A percentile compares a stretch with the other conserved stretches of the same genome.
phyloP scores from a whole-genome alignment of 495 filamentous ascomycete genomes.

The Aspergillus leporis region DNA sequence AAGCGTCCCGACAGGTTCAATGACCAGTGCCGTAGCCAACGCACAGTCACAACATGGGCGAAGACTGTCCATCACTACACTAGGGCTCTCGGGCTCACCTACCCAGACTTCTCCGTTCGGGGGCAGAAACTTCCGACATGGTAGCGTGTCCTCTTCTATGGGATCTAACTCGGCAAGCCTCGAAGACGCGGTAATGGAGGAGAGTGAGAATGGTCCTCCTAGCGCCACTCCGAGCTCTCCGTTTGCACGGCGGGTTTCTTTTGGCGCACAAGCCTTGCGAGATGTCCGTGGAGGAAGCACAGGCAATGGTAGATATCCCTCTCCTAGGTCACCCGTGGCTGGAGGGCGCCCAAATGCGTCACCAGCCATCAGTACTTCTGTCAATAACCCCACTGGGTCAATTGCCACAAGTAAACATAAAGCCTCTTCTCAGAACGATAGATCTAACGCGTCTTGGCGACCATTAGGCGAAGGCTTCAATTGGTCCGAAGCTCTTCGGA shows the following conservation, averaged over 20 bases:
- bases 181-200: conserved; percentile 87
- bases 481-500: conserved; percentile 91
- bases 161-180: conserved; percentile 72
- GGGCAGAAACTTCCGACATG: conserved; percentile 56
- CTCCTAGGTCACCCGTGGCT: conserved; percentile 29
- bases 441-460: conserved; percentile 51
- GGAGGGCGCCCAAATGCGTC: conserved; percentile 27
- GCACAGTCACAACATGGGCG: conserved; percentile 71
- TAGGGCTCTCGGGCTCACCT: conserved; percentile 82
- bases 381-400: conserved; percentile 26
- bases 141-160: conserved; percentile 70
- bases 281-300: conserved; percentile 58
- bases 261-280: conserved; percentile 82
- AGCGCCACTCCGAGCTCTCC: conserved; percentile 63
- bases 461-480: conserved; percentile 86
- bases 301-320: conserved; percentile 48
- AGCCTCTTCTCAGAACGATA: conserved; percentile 40
- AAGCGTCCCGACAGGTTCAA: conserved; percentile 59
- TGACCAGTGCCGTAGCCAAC: conserved; percentile 61
- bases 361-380: conserved; percentile 22
- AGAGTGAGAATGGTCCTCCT: conserved; percentile 58
- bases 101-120: conserved; percentile 57
- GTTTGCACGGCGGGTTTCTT: conserved; percentile 85
- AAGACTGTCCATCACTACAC: conserved; percentile 82
- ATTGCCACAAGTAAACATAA: conserved; percentile 42